phyloP scores from a whole-genome alignment of 2,329 filamentous ascomycete genomes.

The Verticillium tricorpus region DNA sequence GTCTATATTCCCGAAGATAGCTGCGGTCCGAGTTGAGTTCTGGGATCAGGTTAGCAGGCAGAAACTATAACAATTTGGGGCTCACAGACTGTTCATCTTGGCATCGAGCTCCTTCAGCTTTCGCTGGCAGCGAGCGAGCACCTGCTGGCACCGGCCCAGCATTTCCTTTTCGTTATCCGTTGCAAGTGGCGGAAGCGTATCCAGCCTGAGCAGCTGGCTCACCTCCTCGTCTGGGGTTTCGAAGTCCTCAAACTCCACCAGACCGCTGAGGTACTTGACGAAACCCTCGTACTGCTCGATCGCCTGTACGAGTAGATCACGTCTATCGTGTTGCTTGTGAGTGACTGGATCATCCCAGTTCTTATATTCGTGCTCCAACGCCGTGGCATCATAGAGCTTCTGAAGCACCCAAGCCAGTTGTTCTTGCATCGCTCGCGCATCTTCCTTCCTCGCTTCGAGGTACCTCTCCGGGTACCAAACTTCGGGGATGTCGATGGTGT shows the following conservation, averaged over 20 bases:
- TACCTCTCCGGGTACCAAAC: slow-evolving; percentile 53
- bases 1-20: slow-evolving; percentile 26
- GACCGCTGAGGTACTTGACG: slow-evolving; percentile 28
- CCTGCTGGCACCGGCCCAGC: slow-evolving; percentile 24
- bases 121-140: slow-evolving; percentile 25
- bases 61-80: neutral
- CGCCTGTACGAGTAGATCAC: slow-evolving; percentile 23
- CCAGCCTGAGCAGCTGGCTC: slow-evolving; percentile 31
- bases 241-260: slow-evolving; percentile 30
- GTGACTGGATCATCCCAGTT: slow-evolving; percentile 13
- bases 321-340: slow-evolving; percentile 20
- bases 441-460: slow-evolving; percentile 36
- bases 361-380: slow-evolving; percentile 15
- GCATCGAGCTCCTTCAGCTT: slow-evolving; percentile 28
- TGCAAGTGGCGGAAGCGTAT: slow-evolving; percentile 30
- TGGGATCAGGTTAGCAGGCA: slow-evolving; percentile 9
- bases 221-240: slow-evolving; percentile 32
- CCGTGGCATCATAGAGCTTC: slow-evolving; percentile 12
- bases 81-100: slow-evolving; percentile 29
- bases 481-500: slow-evolving; percentile 44
- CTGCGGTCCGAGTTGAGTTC: slow-evolving; percentile 25
- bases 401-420: slow-evolving; percentile 19
- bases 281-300: slow-evolving; percentile 14
- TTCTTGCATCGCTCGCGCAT: slow-evolving; percentile 40
- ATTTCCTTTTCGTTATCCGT: slow-evolving; percentile 25